Base-by-base conservation (phyloP, 1,284 basidiomycete genomes). In the Leccinum angustisporum region DNA sequence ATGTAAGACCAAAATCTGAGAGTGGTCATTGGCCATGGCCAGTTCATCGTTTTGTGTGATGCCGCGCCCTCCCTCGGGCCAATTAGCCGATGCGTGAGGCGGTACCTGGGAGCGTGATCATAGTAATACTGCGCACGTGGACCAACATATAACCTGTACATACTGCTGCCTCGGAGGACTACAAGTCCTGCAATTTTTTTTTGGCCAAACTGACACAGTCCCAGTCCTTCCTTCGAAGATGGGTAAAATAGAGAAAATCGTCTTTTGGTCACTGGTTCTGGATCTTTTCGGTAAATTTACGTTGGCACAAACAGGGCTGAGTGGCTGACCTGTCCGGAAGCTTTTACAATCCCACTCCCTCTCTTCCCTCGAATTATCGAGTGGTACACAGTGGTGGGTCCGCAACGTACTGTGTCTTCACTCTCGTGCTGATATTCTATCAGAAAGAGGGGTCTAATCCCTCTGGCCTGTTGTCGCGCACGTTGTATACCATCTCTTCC, bases 341-440 rank as follows among this genome's bases (percentile, higher is more conserved):
- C 94, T 13, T 96, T 95, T 75, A 96, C 94, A n/a, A 92, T 96
- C 52, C 94, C 94, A n/a, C 81, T 96, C 34, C 94, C 94, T 36
- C 84, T 96, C 46, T 96, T 96, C 76, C 94, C 94, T 53, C 86
- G 94, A 50, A 81, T 94, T 57, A 91, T 94, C 57, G 90, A 94
- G 77, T 96, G 92, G 92, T 96, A 94, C 72, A 88, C 88, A 7
- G 75, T 85, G 73, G 90, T 90, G 65, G 68, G 85, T 72, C 50
- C 18, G 18, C 5, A 0, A 13, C 36, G 40, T 56, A 31, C 14
- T 46, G 30, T 40, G 27, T 57, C 9, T 61, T 53, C 16, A 14
- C 2, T 9, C 10, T 51, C 5, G 10, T 56, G 10, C 57, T 59
- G n/a, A 63, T 13, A 54, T 36, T 31, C 30, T 11, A 57, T 36